Base-by-base conservation (phyloP, 2,329 filamentous ascomycete species). In the Colletotrichum lupini region DNA sequence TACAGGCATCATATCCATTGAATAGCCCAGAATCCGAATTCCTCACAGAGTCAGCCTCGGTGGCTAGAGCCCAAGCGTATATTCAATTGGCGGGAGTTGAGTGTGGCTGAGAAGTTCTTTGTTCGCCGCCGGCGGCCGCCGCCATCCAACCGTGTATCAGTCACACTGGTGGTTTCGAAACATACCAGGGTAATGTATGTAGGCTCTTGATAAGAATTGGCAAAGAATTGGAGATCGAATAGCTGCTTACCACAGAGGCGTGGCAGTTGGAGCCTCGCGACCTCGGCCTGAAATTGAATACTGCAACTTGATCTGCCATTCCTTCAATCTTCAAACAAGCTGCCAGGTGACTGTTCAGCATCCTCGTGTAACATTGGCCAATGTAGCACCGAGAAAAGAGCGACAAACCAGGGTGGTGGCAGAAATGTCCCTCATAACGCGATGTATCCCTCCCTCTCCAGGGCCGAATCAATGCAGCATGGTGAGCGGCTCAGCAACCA, bases 381-480 rank as follows among this genome's bases (percentile, higher is more conserved):
- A 42, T n/a, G 28, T 63, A 53, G 49, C 52, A 53, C 69, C 69
- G 65, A 72, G 37, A 32, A 72, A 53, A 62, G 52, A 68, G 69
- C 69, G 65, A 42, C 22, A 30, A 30, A 62, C 66, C 49, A 53
- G 53, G 57, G 59, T 63, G 30, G 32, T 28, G 52, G 58, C 52
- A 58, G 65, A 30, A 65, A 52, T 22, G 49, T 57, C 4, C n/a
- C 22, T 42, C 16, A 42, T 49, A 32, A 22, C 19, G n/a, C 35
- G 42, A 72, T 32, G 16, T 55, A 60, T 53, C 53, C 49, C 32
- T 35, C 16, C 32, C 28, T 52, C 22, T 57, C 61, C 37, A 65
- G 28, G 49, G 46, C 49, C 49, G 52, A 67, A 22, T 35, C 49
- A 28, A 12, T 11, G 37, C 49, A 30, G 63, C 11, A 55, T 52